Base-by-base conservation (phyloP, 2,329 filamentous ascomycete genomes). In the Ophiostoma tasmaniense region DNA sequence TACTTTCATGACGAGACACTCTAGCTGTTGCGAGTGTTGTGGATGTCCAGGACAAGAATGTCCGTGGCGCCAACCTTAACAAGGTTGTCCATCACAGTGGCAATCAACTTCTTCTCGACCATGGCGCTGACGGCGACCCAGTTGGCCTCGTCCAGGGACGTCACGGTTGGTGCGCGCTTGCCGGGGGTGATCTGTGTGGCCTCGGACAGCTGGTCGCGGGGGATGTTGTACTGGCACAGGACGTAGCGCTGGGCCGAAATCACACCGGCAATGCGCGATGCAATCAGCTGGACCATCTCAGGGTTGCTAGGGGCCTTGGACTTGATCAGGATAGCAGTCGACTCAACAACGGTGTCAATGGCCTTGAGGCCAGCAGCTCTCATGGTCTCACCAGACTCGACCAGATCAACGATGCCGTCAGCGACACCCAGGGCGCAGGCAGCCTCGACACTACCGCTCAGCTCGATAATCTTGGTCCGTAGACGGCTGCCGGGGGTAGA, bases 321-420 rank as follows among this genome's bases (percentile, higher is more conserved):
- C 82, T 94, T 94, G 83, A 99, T 93, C 70, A 99, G 85, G 65
- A 97, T 90, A 39, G 95, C 93, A 22, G 90, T 91, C 68, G 90
- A 93, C 69, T 92, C 89, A 67, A 97, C 85, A 33, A 99, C 93
- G 2, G 95, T 99, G 74, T 95, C 93, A 74, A 98, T 97, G 69
- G 94, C 90, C 80, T 93, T 93, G 66, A 99, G 85, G 30, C 95
- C 95, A 61, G 94, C 94, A 25, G 94, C 95, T 76, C 91, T 90
- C 95, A 99, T 99, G 0, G 95, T 99, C 80, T 98, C 94, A 69
- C 95, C 95, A 25, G 95, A 98, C 83, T 99, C 94, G 76, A 99
- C 95, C 70, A 99, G 88, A 81, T 99, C 95, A 64, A 99, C 93
- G 77, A 99, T 97, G 66, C 94, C 95, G 77, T 98, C 94, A 61